Evolutionary conservation across 2,329 filamentous ascomycete species (phyloP), one percentile per base, ranked within the genome.

Genomic region (Phialophora tarda): DNA sequence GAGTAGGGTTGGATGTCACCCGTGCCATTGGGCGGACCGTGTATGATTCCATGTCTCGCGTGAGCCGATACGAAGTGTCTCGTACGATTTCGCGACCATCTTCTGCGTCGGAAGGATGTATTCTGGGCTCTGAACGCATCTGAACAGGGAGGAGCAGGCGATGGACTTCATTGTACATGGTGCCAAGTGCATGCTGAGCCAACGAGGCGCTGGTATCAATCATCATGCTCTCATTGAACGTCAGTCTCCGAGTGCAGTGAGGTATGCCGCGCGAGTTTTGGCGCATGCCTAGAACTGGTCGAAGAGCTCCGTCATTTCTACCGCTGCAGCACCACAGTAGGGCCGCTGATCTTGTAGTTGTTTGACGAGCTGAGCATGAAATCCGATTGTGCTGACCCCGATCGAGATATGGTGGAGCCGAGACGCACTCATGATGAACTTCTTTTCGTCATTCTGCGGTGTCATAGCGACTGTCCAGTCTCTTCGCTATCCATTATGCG

Each of bases 331-430:
- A 44, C 6, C 17, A n/a, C 17, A n/a, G 14, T 44, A n/a, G 17
- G 21, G 6, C 17, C 38, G 14, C 6, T 44, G 38, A n/a, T 44
- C 14, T 44, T 21, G 38, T 44, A 14, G 17, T 21, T n/a, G 8
- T 44, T 44, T 44, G 38, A 44, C 38, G 17, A n/a, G 8, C 21
- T n/a, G 38, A 44, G 38, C 17, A 21, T 44, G 38, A 44, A n/a
- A 21, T 10, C 23, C 56, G 56, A 59, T 28, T 28, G 41, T 44
- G n/a, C 2, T 24, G 23, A 47, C 24, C 41, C 24, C 14, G 44
- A 59, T 59, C 57, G 26, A 59, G 57, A 59, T 59, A 59, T 50
- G 41, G 26, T 34, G 44, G 57, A 59, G 41, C 1, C 21, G 26
- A 21, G 38, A 26, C 10, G 23, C 23, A 26, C 17, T 26, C 48